Evolutionary conservation across 495 filamentous ascomycete genomes (phyloP).

Genomic region (Aspergillus sclerotiicarbonarius): DNA sequence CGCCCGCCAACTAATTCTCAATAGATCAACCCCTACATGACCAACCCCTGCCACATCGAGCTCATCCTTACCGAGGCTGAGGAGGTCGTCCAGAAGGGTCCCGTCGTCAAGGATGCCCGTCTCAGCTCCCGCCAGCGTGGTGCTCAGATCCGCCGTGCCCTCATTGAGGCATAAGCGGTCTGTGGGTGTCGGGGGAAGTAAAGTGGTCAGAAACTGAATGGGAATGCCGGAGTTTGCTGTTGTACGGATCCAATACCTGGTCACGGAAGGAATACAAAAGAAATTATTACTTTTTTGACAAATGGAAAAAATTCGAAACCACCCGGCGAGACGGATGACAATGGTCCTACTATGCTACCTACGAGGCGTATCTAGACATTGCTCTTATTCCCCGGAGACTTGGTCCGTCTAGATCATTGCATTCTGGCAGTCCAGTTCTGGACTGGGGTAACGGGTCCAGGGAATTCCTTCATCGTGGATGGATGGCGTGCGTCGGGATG

Average conservation of each 20-base stretch:
- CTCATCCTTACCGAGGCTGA: slow-evolving; percentile 98
- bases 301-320: slow-evolving; percentile 34
- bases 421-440: background rate
- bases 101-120: slow-evolving; percentile 58
- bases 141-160: slow-evolving; percentile 70
- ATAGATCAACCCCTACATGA: slow-evolving; percentile 99
- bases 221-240: slow-evolving; percentile 36
- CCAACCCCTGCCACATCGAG: slow-evolving; percentile 99
- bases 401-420: background rate
- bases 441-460: background rate
- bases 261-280: slow-evolving; percentile 41
- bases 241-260: slow-evolving; percentile 43
- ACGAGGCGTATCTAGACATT: background rate
- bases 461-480: background rate
- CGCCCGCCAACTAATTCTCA: slow-evolving; percentile 2
- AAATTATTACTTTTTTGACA: slow-evolving; percentile 24
- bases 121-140: slow-evolving; percentile 89
- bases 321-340: slow-evolving; percentile 11
- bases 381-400: background rate
- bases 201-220: slow-evolving; percentile 30
- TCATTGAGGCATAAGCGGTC: slow-evolving; percentile 70
- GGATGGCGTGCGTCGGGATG: slow-evolving; percentile 5
- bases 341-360: background rate
- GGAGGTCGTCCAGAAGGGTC: slow-evolving; percentile 75
- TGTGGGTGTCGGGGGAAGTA: slow-evolving; percentile 29